Conservation (phyloP, 257 asterid species). For the Avicennia marina region DNA sequence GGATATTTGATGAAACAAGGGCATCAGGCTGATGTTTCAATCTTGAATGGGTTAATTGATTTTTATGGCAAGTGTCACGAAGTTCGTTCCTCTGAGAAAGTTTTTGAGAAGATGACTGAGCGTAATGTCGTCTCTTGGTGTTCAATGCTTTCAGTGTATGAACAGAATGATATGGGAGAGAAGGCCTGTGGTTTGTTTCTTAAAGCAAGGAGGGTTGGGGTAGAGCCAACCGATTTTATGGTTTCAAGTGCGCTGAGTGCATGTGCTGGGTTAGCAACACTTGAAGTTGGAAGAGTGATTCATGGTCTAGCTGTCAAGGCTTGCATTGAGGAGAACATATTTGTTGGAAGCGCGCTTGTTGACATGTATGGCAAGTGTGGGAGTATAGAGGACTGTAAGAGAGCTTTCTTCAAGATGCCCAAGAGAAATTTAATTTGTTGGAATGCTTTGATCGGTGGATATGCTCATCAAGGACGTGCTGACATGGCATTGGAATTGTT, state of each 20-base stretch:
- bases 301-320: constrained; percentile 81
- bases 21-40: constrained; percentile 46
- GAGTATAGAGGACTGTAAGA: constrained; percentile 59
- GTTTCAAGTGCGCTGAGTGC: constrained; percentile 81
- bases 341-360: constrained; percentile 80
- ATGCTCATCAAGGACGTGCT: constrained; percentile 80
- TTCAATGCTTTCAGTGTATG: constrained; percentile 66
- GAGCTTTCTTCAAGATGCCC: constrained; percentile 43
- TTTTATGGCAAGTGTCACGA: constrained; percentile 72
- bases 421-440: constrained; percentile 62
- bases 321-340: constrained; percentile 50
- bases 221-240: constrained; percentile 62
- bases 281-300: constrained; percentile 61
- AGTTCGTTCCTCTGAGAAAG: constrained; percentile 39
- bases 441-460: constrained; percentile 82
- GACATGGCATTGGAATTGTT: constrained; percentile 57
- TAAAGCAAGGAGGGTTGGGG: constrained; percentile 38
- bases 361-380: constrained; percentile 96
- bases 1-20: constrained; percentile 54
- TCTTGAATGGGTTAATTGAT: constrained; percentile 67
- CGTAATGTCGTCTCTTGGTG: constrained; percentile 83
- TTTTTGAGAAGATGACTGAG: constrained; percentile 45
- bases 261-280: constrained; percentile 71
- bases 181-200: constrained; percentile 47
- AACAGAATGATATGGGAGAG: constrained; percentile 74